Evolutionary conservation across 1,284 basidiomycete genomes (phyloP).

Genomic region (Sanghuangporus sanghuang): DNA sequence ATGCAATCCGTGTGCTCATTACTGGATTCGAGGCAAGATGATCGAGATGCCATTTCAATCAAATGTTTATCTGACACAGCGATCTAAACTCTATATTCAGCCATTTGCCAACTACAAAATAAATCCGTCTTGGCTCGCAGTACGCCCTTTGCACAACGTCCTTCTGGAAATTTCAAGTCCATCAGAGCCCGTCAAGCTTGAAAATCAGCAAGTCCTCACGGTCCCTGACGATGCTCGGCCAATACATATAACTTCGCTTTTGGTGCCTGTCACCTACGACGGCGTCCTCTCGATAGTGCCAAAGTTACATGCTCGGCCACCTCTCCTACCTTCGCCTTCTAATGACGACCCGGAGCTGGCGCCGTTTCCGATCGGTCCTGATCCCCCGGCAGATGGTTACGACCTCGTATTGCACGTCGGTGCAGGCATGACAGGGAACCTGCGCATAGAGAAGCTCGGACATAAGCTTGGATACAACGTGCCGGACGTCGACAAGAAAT

Average conservation of each 20-base stretch:
- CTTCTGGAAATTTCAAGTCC: slow-evolving; percentile 38
- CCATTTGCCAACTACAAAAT: slow-evolving; percentile 49
- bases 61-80: slow-evolving; percentile 2
- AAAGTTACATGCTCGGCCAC: slow-evolving; percentile 56
- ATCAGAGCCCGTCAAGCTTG: slow-evolving; percentile 26
- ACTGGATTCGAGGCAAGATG: slow-evolving; percentile 59
- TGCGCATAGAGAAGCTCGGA: slow-evolving; percentile 60
- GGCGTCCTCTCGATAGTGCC: slow-evolving; percentile 55
- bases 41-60: slow-evolving; percentile 19
- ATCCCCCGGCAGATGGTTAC: slow-evolving; percentile 55
- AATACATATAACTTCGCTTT: slow-evolving; percentile 57
- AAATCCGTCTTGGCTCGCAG: slow-evolving; percentile 63
- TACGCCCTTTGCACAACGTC: slow-evolving; percentile 49
- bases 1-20: slow-evolving; percentile 43
- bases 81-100: slow-evolving; percentile 26
- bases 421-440: slow-evolving; percentile 56
- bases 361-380: slow-evolving; percentile 24
- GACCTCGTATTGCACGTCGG: slow-evolving; percentile 73
- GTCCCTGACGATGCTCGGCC: slow-evolving; percentile 16
- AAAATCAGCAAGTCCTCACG: slow-evolving; percentile 15
- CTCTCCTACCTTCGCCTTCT: slow-evolving; percentile 39
- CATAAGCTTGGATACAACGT: slow-evolving; percentile 69
- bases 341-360: slow-evolving; percentile 32
- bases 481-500: slow-evolving; percentile 58
- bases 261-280: slow-evolving; percentile 59